Evolutionary conservation across 805 yeast genomes (phyloP), one percentile per base, ranked within the genome.

Genomic region (Clavispora carvajalis): DNA sequence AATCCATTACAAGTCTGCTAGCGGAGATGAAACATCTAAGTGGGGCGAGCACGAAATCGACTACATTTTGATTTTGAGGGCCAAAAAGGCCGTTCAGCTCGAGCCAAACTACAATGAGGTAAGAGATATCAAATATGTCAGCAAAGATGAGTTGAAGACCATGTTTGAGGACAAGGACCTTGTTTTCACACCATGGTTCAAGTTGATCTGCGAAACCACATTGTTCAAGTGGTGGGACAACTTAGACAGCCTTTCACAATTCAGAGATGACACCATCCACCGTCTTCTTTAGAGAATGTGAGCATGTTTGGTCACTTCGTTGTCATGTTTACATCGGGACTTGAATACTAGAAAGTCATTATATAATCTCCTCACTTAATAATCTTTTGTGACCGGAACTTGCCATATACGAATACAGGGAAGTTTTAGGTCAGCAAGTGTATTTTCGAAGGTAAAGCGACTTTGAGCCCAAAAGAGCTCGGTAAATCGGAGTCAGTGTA

Each of bases 11-110:
- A 84, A 82, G 73, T 89, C 97, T 7, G 78, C 83, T 4, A 71
- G 78, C 47, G 88, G 89, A 35, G 79, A 80, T 43, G 78, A 79
- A 51, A 39, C 39, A 17, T 52, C 58, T 11, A 74, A 76, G 40
- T 91, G 98, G 98, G 98, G 98, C 34, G 99, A 91, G 60, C 99
- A 91, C 57, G 99, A 91, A 65, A 84, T 93, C 49, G 99, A 93
- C 65, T 93, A 93, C 63, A 93, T 93, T 50, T 73, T 93, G 55
- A 80, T 93, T 44, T 82, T 84, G 54, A 76, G 71, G 53, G 67
- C 89, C 16, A 62, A 66, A 40, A 70, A 77, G 31, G 59, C 65
- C 36, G 63, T 80, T 34, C 57, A 65, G 10, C 77, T 84, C 31
- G 82, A 83, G 52, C 76, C 80, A 22, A 93, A 90, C 58, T 51